Evolutionary conservation across 805 yeast genomes (phyloP), one percentile per base, ranked within the genome.

Genomic region (Sugiyamaella chiloensis): DNA sequence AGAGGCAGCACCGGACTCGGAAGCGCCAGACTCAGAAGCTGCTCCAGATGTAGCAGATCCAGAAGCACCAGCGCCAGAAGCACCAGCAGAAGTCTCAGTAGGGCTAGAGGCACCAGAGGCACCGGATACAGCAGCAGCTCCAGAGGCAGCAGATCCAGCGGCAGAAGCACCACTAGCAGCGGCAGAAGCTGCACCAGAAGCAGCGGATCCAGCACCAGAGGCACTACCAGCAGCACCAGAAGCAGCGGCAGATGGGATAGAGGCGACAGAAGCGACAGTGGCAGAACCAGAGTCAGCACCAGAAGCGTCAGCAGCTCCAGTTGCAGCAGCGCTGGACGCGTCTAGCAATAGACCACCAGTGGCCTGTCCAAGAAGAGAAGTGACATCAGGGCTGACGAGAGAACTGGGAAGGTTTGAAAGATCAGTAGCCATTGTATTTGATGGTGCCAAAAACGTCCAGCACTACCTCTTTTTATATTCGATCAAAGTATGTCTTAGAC

Each of bases 231-330:
- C 12, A 14, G 51, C 51, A 12, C 29, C 50, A 29, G 44, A 43
- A 20, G 52, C 29, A 34, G 46, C 51, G 35, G 50, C 46, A 34
- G 43, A 19, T n/a, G 51, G 47, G n/a, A 24, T 46, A 29, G 44
- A 43, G 23, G 52, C 29, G 30, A 11, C 29, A 20, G 42, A 26
- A n/a, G 41, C 46, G 12, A 40, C 14, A 16, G 42, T 24, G n/a
- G 31, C 47, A 16, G 41, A 27, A 24, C 45, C 45, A 21, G 40
- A 43, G n/a, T 37, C 35, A 12, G 47, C 20, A 24, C 37, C 43
- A 11, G 44, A 14, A 21, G 36, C 19, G 3, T 21, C 51, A 23
- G 68, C 61, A 46, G 65, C 44, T 51, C 69, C 26, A 44, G 46
- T 30, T 24, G 26, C 35, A 44, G 52, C 24, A 14, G 21, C 23